These are phyloP conservation scores for Hygrocybe coccinea DNA, from an alignment of 768 basidiomycete species.

Conservation along the genomic window DNA sequence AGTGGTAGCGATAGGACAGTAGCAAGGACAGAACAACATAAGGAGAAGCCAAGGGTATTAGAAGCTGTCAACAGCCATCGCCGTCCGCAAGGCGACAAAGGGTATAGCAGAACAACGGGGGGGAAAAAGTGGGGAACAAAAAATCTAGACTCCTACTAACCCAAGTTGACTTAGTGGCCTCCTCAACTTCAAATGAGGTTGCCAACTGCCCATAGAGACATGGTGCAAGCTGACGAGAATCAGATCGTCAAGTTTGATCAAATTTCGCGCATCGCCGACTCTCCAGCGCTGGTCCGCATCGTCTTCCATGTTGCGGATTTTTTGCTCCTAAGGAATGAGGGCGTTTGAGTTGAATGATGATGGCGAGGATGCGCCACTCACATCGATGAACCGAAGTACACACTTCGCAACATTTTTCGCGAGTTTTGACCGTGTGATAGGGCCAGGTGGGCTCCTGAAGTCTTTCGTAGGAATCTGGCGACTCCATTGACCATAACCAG, in stretches of 20 bases:
- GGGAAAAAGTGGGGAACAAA: background rate
- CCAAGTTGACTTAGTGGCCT: background rate
- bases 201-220: constrained; percentile 79
- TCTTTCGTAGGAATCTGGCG: constrained; percentile 80
- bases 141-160: background rate
- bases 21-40: background rate
- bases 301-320: constrained; percentile 53
- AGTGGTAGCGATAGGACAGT: too few species aligned
- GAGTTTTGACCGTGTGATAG: constrained; percentile 70
- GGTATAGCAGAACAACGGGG: background rate
- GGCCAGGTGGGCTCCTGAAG: constrained; percentile 71
- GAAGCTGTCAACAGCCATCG: background rate
- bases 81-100: background rate
- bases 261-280: constrained; percentile 47
- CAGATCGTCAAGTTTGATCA: constrained; percentile 62
- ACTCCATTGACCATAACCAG: constrained; percentile 72
- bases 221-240: constrained; percentile 76
- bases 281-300: constrained; percentile 58
- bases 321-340: constrained; percentile 40
- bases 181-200: constrained; percentile 64
- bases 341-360: background rate
- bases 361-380: constrained; percentile 26
- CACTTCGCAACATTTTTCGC: constrained; percentile 79
- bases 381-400: constrained; percentile 61
- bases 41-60: background rate